A percentile compares a stretch with the other conserved stretches of the same genome.
phyloP scores from a whole-genome alignment of 805 yeast species.

The Ogataea chonburiensis region DNA sequence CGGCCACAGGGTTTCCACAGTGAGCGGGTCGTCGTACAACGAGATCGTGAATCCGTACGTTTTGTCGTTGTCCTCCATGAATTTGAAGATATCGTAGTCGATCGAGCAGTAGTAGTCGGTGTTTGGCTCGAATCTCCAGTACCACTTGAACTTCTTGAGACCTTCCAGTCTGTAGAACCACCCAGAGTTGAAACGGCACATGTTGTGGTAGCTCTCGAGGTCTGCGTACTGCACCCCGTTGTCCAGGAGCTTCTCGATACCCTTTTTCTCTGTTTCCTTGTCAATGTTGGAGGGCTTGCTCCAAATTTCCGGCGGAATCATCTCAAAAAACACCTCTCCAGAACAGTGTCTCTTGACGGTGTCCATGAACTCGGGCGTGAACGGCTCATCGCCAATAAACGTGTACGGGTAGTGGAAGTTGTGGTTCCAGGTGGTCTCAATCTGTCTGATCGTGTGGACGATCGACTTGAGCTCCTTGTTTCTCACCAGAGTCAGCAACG shows the following conservation, averaged over 20 bases:
- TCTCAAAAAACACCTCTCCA: constrained; percentile 49
- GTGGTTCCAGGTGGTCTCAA: constrained; percentile 71
- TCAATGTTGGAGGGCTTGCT: constrained; percentile 47
- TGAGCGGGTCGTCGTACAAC: constrained; percentile 67
- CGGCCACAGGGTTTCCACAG: constrained; percentile 68
- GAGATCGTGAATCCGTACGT: constrained; percentile 74
- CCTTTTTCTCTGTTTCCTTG: constrained; percentile 35
- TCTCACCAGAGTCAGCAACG: constrained; percentile 72
- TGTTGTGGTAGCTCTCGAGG: constrained; percentile 67
- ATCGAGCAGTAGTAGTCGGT: constrained; percentile 67
- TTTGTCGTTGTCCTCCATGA: constrained; percentile 66
- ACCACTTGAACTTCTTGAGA: constrained; percentile 60
- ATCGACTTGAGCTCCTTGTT: constrained; percentile 61
- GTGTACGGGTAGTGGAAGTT: constrained; percentile 90
- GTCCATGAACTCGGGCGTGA: constrained; percentile 70
- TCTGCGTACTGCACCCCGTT: constrained; percentile 60
- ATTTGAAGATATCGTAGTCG: constrained; percentile 74
- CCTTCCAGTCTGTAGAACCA: constrained; percentile 61
- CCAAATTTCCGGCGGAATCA: constrained; percentile 52
- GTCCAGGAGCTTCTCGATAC: constrained; percentile 38
- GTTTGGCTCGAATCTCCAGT: constrained; percentile 81
- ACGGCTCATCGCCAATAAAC: constrained; percentile 80
- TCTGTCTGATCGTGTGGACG: constrained; percentile 52
- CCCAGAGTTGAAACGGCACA: constrained; percentile 81
- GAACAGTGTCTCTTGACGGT: constrained; percentile 47